Percentiles rank a stretch among this genome's conserved stretches.
These are phyloP conservation scores for Candida ovalis DNA, from an alignment of 805 yeast species.

Conservation along the genomic window DNA sequence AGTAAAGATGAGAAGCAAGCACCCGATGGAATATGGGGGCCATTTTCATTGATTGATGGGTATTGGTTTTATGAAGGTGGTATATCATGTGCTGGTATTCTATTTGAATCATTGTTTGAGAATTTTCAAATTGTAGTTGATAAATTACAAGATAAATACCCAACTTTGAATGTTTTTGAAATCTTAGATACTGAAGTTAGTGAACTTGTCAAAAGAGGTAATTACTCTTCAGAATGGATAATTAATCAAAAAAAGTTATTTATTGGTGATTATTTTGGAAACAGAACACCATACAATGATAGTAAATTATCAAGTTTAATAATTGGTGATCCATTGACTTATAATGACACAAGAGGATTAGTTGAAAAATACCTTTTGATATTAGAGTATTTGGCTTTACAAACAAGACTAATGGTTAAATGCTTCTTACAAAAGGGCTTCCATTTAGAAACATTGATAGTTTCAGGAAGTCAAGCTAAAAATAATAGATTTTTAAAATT, in stretches of 20 bases:
- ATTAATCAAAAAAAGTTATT: slow-evolving; percentile 33
- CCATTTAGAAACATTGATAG: slow-evolving; percentile 31
- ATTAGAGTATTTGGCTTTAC: slow-evolving; percentile 50
- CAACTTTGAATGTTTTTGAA: slow-evolving; percentile 1
- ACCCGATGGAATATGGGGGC: slow-evolving; percentile 57
- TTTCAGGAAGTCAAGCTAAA: slow-evolving; percentile 53
- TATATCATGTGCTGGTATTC: slow-evolving; percentile 54
- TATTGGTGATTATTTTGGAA: slow-evolving; percentile 57
- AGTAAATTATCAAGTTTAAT: slow-evolving; percentile 44
- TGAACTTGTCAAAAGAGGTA: slow-evolving; percentile 12
- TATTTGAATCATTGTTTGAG: slow-evolving; percentile 44
- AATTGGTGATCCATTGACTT: slow-evolving; percentile 44
- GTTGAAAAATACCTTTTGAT: slow-evolving; percentile 41
- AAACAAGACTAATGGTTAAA: slow-evolving; percentile 39
- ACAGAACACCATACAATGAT: slow-evolving; percentile 54
- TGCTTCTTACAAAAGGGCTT: slow-evolving; percentile 24
- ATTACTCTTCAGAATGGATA: slow-evolving; percentile 11
- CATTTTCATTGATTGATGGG: slow-evolving; percentile 37
- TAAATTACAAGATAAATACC: slow-evolving; percentile 5
- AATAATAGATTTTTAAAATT: slow-evolving; percentile 39
- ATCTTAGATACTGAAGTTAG: slow-evolving; percentile 23
- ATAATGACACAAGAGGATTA: slow-evolving; percentile 27
- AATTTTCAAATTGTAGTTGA: slow-evolving; percentile 30
- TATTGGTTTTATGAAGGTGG: slow-evolving; percentile 49
- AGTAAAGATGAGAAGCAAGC: slow-evolving; percentile 11